Evolutionary conservation across 176 grass and related monocot species (phyloP).

Genomic region (Triticum turgidum): DNA sequence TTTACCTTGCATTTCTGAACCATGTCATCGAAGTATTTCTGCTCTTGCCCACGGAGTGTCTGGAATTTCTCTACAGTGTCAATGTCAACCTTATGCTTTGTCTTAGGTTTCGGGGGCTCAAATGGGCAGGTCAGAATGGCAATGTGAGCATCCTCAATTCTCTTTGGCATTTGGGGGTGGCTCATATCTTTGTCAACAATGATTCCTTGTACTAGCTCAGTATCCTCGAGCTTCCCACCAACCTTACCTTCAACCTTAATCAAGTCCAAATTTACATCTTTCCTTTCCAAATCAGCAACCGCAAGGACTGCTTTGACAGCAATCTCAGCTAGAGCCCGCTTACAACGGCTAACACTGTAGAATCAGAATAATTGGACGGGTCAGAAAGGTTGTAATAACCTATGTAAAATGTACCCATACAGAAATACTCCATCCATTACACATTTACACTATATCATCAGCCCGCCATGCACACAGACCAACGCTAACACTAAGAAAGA

Average conservation of each 20-base stretch:
- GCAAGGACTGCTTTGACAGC: slow-evolving; percentile 94
- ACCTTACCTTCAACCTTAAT: slow-evolving; percentile 99
- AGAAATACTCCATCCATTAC: neutral
- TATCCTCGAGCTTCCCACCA: slow-evolving; percentile 94
- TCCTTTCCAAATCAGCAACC: slow-evolving; percentile 94
- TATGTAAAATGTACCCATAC: neutral
- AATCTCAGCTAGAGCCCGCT: slow-evolving; percentile 68
- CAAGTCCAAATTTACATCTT: slow-evolving; percentile 95
- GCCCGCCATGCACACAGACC: neutral
- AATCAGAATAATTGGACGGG: slow-evolving; percentile 9
- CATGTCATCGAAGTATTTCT: slow-evolving; percentile 97
- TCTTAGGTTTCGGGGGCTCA: slow-evolving; percentile 98
- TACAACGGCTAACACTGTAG: slow-evolving; percentile 84
- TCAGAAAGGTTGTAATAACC: neutral
- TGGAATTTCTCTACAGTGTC: slow-evolving; percentile 97
- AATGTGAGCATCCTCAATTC: slow-evolving; percentile 91
- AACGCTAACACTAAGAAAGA: neutral
- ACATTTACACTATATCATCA: neutral
- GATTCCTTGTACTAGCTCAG: slow-evolving; percentile 88
- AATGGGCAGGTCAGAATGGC: slow-evolving; percentile 97
- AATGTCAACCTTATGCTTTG: slow-evolving; percentile 99
- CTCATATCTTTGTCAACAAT: slow-evolving; percentile 99
- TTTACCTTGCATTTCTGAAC: slow-evolving; percentile 98
- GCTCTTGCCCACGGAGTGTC: slow-evolving; percentile 67
- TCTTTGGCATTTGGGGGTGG: slow-evolving; percentile 98